Base-by-base conservation (phyloP, 2,329 filamentous ascomycete genomes). In the Monilinia aucupariae region DNA sequence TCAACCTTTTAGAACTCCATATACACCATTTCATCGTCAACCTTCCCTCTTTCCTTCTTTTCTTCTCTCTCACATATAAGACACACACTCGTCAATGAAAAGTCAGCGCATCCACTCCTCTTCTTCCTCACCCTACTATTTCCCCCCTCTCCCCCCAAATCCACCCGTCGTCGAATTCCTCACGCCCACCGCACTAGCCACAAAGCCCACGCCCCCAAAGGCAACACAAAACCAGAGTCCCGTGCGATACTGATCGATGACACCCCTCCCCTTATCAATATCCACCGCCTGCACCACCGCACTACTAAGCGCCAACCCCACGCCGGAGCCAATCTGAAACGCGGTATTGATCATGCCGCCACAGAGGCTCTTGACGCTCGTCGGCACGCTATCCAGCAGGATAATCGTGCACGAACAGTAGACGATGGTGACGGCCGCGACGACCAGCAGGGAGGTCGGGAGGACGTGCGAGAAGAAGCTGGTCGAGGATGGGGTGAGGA, bases 341-440 rank as follows among this genome's bases (percentile, higher is more conserved):
- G 76, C 76, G 5, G 76, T 78, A 60, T 78, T 78, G 45, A 78
- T 74, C 59, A 77, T 76, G 22, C 76, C 76, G 27, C 76, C 76
- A 61, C 74, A 76, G 2, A 77, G 65, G 47, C 73, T 76, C 67
- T 78, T 78, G 13, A 77, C 76, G 34, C 77, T 74, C 9, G 75
- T 69, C 0, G 76, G 77, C 1, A 78, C 77, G 43, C 72, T 76
- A 0, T 73, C 73, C 20, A 78, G 58, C 5, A 78, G 72, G 4
- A 76, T 72, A 1, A 76, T 76, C n/a, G 75, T 78, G 6, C 76
- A 76, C 1, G 76, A 76, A 32, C 76, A 75, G 61, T 77, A 78
- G 5, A 76, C 75, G 20, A 78, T 73, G 0, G 75, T 77, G 7
- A 77, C 74, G 3, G 75, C 76, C 0, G 73, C 71, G 6, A 78